These are phyloP conservation scores for Extremus antarcticus DNA, from an alignment of 495 filamentous ascomycete genomes.

Conservation along the genomic window DNA sequence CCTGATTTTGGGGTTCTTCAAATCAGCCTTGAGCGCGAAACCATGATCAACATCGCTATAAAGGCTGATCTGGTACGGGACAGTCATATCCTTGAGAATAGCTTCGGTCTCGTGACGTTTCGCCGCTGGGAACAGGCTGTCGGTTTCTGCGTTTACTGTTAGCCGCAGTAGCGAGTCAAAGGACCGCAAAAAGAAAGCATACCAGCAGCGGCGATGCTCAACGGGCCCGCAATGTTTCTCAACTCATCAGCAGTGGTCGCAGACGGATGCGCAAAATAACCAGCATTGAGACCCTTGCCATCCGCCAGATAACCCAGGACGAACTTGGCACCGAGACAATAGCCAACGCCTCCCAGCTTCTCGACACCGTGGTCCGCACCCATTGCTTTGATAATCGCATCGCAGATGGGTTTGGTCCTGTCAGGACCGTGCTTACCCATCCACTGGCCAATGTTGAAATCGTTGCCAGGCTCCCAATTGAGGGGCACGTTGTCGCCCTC, in stretches of 20 bases:
- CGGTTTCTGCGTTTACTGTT: conserved; percentile 44
- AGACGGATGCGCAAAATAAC: conserved; percentile 66
- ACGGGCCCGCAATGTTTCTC: conserved; percentile 53
- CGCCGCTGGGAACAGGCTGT: conserved; percentile 64
- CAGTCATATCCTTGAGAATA: conserved; percentile 47
- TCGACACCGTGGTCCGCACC: conserved; percentile 47
- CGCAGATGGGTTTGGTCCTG: conserved; percentile 56
- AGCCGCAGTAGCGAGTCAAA: no score
- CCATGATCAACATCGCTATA: conserved; percentile 69
- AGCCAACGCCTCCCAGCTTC: conserved; percentile 62
- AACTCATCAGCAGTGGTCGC: conserved; percentile 71
- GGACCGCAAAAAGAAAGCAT: no score
- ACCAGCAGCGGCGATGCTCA: conserved; percentile 59
- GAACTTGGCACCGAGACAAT: conserved; percentile 66
- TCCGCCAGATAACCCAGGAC: conserved; percentile 35
- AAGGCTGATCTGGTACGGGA: conserved; percentile 73
- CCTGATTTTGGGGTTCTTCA: conserved; percentile 48
- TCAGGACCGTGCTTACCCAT: conserved; percentile 41
- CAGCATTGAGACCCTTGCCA: conserved; percentile 44
- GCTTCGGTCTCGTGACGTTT: conserved; percentile 56
- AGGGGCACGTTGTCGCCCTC: conserved; percentile 50
- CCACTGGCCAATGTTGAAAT: conserved; percentile 50
- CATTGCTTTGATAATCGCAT: conserved; percentile 47
- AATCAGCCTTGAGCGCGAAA: conserved; percentile 61
- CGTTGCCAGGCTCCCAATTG: conserved; percentile 44